Evolutionary conservation across 73 alveolate species (phyloP).

Genomic region (Diophrys sp.): DNA sequence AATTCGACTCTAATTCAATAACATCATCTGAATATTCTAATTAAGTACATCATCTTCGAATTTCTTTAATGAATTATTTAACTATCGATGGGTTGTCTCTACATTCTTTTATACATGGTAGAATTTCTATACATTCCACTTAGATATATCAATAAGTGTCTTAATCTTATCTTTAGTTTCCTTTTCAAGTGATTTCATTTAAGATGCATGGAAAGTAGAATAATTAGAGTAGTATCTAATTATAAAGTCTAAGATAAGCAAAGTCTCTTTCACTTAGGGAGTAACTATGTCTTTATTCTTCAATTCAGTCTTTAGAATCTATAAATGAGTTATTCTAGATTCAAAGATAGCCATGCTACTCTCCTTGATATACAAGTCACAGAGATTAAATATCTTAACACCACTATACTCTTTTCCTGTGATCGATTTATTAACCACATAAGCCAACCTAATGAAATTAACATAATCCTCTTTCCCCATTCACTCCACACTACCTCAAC

Average conservation of each 20-base stretch:
- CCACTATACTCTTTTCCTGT: constrained; percentile 9
- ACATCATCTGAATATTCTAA: constrained; percentile 31
- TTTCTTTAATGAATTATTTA: constrained; percentile 30
- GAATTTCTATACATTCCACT: constrained; percentile 58
- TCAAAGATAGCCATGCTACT: constrained; percentile 67
- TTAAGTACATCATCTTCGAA: constrained; percentile 42
- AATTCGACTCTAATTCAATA: constrained; percentile 35
- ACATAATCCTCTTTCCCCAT: constrained; percentile 67
- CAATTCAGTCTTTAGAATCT: constrained; percentile 35
- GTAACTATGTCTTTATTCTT: constrained; percentile 45
- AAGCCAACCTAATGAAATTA: constrained; percentile 46
- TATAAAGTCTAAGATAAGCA: constrained; percentile 60
- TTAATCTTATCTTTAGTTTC: constrained; percentile 52
- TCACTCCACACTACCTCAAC: constrained; percentile 61
- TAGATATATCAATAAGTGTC: constrained; percentile 52
- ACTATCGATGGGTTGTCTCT: constrained; percentile 53
- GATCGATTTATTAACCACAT: constrained; percentile 33
- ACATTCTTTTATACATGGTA: constrained; percentile 30
- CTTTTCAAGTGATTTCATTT: constrained; percentile 21
- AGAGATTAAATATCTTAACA: constrained; percentile 33
- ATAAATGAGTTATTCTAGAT: constrained; percentile 60
- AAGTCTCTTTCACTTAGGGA: constrained; percentile 29
- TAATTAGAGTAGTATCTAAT: constrained; percentile 37
- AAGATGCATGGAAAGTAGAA: neutral
- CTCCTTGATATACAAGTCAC: constrained; percentile 66